phyloP scores from a whole-genome alignment of 768 basidiomycete species.

The Sarcodon aspratus region DNA sequence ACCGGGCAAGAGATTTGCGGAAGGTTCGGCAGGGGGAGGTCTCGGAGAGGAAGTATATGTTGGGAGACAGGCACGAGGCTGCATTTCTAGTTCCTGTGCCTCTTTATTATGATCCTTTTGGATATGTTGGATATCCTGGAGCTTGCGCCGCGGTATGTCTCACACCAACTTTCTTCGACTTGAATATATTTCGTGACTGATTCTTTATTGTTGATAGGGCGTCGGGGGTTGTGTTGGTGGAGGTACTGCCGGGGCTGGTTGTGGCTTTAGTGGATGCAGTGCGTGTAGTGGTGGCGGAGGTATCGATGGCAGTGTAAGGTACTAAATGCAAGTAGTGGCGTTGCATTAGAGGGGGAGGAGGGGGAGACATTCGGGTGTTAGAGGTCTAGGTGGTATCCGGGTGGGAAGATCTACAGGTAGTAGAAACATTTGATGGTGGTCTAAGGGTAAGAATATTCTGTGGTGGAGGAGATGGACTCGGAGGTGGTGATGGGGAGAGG shows the following conservation, averaged over 20 bases:
- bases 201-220: neutral
- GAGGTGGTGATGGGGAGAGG: too few relatives aligned
- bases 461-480: too few relatives aligned
- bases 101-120: slow-evolving; percentile 9
- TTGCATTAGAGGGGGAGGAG: too few relatives aligned
- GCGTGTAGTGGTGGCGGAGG: too few relatives aligned
- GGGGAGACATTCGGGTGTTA: slow-evolving; percentile 3
- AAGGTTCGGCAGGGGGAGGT: slow-evolving; percentile 13
- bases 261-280: neutral
- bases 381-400: slow-evolving; percentile 2
- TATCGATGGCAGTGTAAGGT: too few relatives aligned
- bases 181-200: neutral
- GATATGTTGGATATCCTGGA: slow-evolving; percentile 1
- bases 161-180: neutral
- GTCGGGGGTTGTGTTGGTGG: neutral
- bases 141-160: neutral
- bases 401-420: too few relatives aligned
- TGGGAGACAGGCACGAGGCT: slow-evolving; percentile 11
- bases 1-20: slow-evolving; percentile 16
- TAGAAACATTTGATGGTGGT: neutral
- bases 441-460: too few relatives aligned
- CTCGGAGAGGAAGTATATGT: slow-evolving; percentile 7
- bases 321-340: neutral
- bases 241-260: neutral
- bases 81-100: slow-evolving; percentile 31